Evolutionary conservation across 2,329 filamentous ascomycete species (phyloP), one percentile per base, ranked within the genome.

Genomic region (Pezicula carpinea): DNA sequence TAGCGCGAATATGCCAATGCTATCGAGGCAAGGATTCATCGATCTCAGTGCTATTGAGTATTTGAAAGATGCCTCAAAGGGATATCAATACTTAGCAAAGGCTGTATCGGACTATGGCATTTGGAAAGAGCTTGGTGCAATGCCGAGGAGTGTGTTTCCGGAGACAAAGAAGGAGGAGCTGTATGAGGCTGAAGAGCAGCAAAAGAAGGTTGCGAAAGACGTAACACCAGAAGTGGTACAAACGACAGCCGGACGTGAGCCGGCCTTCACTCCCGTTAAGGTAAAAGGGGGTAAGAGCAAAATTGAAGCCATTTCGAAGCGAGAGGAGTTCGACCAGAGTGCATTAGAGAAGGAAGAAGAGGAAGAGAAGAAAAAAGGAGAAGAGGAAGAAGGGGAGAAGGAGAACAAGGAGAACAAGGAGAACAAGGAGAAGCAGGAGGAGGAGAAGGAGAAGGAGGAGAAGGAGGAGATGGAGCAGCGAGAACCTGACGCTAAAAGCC

Each of bases 11-110:
- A 59, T 58, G 56, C 56, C 56, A 53, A 75, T 83, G 44, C 76
- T 80, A 1, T 65, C 82, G 4, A 68, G 82, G 23, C 82, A 78
- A 55, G 77, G 82, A 51, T 83, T 83, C 59, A 80, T 83, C 43
- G 83, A 80, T 62, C 44, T 54, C 2, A 49, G 46, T 22, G 44
- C 45, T 1, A 50, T 53, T 18, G 50, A 56, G 33, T 54, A 56
- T 32, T 19, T 57, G 19, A 47, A 44, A n/a, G 51, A 55, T 44
- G 52, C 54, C 4, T 38, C 42, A 14, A 48, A 47, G 6, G 57
- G 46, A 5, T 43, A 51, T 19, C 34, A 29, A 18, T 43, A 50
- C 43, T 29, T 59, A 23, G 22, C 19, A n/a, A 51, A 46, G 13
- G 52, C 50, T 11, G 41, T 56, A 1, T 29, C 19, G 15, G 46